Evolutionary conservation across 1,284 basidiomycete species (phyloP).

Genomic region (Neonothopanus nambi): DNA sequence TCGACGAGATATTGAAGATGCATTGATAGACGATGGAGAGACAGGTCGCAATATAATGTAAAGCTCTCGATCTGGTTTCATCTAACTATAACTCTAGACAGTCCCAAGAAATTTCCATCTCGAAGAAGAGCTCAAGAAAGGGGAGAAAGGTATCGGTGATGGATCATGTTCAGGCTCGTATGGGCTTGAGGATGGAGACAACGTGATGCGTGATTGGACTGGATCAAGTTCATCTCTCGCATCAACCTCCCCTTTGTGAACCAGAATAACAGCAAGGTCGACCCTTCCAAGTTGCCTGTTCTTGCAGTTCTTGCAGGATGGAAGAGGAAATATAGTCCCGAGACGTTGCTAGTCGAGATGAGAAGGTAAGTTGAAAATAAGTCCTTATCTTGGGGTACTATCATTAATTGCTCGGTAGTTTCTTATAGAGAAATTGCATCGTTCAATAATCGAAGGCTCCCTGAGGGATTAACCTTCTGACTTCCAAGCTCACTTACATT

Average conservation of each 20-base stretch:
- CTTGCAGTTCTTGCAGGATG: too few species aligned
- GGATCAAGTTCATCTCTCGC: constrained; percentile 98
- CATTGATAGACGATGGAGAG: too few species aligned
- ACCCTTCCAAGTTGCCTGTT: too few species aligned
- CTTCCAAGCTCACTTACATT: too few species aligned
- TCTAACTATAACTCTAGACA: too few species aligned
- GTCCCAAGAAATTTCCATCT: constrained; percentile 97
- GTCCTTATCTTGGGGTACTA: neutral
- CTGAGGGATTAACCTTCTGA: too few species aligned
- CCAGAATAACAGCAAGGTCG: too few species aligned
- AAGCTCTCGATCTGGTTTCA: too few species aligned
- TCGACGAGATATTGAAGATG: too few species aligned
- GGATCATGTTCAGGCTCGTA: constrained; percentile 97
- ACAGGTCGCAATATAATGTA: too few species aligned
- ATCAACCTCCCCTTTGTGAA: too few species aligned
- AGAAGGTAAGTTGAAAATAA: constrained; percentile 60
- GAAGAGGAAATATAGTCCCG: too few species aligned
- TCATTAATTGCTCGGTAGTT: constrained; percentile 10
- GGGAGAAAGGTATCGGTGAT: constrained; percentile 98
- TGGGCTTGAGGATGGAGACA: constrained; percentile 89
- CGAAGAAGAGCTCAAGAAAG: constrained; percentile 97
- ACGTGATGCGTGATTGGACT: constrained; percentile 97
- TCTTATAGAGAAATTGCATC: constrained; percentile 87
- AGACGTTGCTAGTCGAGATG: constrained; percentile 96
- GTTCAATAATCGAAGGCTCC: constrained; percentile 88